Conservation (phyloP, 2,329 filamentous ascomycete species). For the Akanthomyces uredinophilus region DNA sequence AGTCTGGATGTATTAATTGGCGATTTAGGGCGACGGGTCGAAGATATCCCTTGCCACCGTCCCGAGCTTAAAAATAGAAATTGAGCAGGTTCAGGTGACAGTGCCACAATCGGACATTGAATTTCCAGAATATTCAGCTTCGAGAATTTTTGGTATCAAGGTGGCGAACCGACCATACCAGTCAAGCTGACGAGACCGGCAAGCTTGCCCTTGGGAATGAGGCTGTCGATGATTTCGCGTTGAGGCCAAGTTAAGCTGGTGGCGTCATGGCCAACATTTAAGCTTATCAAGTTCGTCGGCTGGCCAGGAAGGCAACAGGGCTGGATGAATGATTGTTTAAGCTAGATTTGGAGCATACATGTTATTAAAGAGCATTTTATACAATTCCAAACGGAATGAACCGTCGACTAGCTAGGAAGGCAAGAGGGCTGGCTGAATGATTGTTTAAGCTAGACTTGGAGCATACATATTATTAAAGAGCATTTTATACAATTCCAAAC, state of each 20-base stretch:
- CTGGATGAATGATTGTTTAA: not conserved
- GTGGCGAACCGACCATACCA: not conserved
- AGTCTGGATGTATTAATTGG: not conserved
- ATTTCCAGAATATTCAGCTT: constrained; percentile 3
- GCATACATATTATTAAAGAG: not conserved
- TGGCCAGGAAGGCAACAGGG: not conserved
- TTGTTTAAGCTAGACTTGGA: not conserved
- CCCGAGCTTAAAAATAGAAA: not conserved
- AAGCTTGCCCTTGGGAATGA: not conserved
- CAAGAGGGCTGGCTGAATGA: not conserved
- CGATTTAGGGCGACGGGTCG: not conserved
- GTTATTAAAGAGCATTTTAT: not conserved
- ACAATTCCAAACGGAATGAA: not conserved
- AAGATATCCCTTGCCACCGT: not conserved
- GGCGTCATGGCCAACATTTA: not conserved
- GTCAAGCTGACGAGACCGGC: not conserved
- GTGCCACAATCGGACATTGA: constrained; percentile 7
- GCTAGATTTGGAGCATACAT: not conserved
- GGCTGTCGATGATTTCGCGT: constrained; percentile 1
- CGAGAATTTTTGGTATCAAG: not conserved
- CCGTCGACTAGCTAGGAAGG: too few relatives aligned
- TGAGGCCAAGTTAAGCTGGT: not conserved
- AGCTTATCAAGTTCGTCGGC: not conserved
- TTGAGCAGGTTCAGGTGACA: constrained; percentile 3
- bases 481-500: not conserved